Base-by-base conservation (phyloP, 352 stramenopile species). In the Globisporangium acanthophoron region DNA sequence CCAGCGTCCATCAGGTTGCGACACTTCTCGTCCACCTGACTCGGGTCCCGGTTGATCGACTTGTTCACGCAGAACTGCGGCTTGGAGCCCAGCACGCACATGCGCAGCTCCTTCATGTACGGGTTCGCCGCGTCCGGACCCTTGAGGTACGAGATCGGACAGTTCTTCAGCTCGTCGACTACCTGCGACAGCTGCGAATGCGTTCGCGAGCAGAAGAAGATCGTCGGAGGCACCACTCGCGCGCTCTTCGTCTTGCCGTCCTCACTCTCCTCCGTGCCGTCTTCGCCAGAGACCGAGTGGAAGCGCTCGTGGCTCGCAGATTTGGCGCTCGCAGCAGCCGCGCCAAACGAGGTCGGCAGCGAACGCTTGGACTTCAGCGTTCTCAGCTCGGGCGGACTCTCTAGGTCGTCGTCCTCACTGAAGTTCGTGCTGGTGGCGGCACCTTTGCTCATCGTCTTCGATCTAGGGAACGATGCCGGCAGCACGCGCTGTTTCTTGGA, bases 181-280 rank as follows among this genome's bases (percentile, higher is more conserved):
- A 92, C 82, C 67, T 96, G 87, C 16, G 85, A 66, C 15, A 96
- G 51, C 63, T 96, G 85, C 53, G 85, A 94, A 56, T 96, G 87
- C 40, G 87, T 96, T 0, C 87, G 80, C n/a, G 87, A 96, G 60
- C 83, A 92, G 51, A 94, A 96, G 63, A 81, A 94, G 55, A 96
- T 96, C 35, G 73, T 74, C 13, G 78, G 83, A 21, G 78, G 78
- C 57, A 58, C 56, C 21, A 86, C 62, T 6, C 70, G 67, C 18
- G 29, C 35, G 18, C 24, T 52, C 33, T 27, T 45, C n/a, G 60
- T 61, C 20, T 49, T 49, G 2, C n/a, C 44, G 20, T 31, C 44
- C 18, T 47, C 43, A 12, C 43, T 27, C 9, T 5, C 18, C 20
- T 47, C 54, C 3, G 52, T 35, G 1, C 1, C 20, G 6, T 39